Conservation (phyloP, 768 basidiomycete genomes). For the Asterophora parasitica region DNA sequence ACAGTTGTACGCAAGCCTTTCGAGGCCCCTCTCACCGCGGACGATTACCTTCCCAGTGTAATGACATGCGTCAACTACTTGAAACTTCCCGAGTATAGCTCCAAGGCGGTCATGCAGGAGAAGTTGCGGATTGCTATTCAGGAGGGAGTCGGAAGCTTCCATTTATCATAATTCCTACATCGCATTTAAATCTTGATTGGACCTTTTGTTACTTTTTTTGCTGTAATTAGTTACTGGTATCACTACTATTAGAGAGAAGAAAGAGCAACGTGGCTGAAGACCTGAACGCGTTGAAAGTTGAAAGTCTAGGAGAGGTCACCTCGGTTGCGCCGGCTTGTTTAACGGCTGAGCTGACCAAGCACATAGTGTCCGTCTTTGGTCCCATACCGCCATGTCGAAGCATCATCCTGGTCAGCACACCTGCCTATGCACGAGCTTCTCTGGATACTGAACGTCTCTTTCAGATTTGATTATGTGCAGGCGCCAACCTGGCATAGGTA, state of each 20-base stretch:
- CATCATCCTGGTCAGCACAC: constrained; percentile 70
- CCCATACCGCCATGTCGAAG: constrained; percentile 64
- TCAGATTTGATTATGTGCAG: constrained; percentile 97
- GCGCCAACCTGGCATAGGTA: constrained; percentile 95
- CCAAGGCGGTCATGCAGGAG: constrained; percentile 77
- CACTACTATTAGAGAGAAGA: no score
- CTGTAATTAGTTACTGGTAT: no score
- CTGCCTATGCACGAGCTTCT: not conserved
- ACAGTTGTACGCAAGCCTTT: constrained; percentile 98
- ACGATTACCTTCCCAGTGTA: constrained; percentile 94
- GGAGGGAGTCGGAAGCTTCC: constrained; percentile 96
- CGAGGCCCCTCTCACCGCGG: constrained; percentile 83
- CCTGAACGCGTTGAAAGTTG: no score
- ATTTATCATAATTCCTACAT: constrained; percentile 66
- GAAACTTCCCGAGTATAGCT: constrained; percentile 94
- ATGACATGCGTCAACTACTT: constrained; percentile 99
- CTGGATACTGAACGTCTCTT: constrained; percentile 4
- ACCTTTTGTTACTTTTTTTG: constrained; percentile 1
- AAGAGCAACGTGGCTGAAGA: no score
- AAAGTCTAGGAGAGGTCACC: no score
- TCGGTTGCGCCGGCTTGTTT: no score
- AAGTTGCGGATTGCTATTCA: constrained; percentile 82
- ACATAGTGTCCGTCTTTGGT: not conserved
- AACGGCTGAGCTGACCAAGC: constrained; percentile 19
- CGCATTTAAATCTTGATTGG: constrained; percentile 9